Percentiles rank a stretch among this genome's conserved stretches.
phyloP scores from a whole-genome alignment of 2,329 filamentous ascomycete species.

The Cladorrhinum sp. region DNA sequence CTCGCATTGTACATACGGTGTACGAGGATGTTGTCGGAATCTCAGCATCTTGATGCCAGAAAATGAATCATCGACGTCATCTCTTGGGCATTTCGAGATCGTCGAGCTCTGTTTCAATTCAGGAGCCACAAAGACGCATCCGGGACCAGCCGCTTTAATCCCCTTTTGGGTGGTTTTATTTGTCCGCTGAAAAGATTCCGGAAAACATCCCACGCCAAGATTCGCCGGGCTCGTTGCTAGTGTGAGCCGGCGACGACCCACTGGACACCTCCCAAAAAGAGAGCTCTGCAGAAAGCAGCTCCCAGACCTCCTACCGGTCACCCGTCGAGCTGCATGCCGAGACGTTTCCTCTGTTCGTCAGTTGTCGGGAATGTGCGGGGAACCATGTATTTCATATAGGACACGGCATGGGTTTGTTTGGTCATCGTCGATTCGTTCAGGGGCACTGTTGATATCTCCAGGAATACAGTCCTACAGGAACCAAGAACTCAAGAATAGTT shows the following conservation, averaged over 20 bases:
- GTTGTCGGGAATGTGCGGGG: constrained; percentile 3
- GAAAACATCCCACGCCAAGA: constrained; percentile 6
- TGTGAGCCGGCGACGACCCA: not conserved
- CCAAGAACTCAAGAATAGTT: too few relatives aligned
- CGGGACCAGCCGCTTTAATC: not conserved
- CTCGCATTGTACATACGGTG: too few relatives aligned
- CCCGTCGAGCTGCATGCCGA: not conserved
- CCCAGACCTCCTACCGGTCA: not conserved
- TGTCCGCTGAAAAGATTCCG: not conserved
- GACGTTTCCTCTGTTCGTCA: not conserved
- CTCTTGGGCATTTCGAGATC: not conserved
- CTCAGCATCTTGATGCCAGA: too few relatives aligned
- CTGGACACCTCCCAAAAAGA: not conserved
- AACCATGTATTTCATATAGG: not conserved
- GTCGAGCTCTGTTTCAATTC: not conserved
- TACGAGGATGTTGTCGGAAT: too few relatives aligned
- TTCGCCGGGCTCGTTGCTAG: constrained; percentile 5
- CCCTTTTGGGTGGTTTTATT: not conserved
- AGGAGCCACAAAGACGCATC: not conserved
- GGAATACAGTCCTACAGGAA: too few relatives aligned
- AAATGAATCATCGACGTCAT: not conserved
- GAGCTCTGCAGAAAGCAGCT: not conserved
- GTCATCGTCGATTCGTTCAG: not conserved
- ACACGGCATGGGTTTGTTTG: not conserved
- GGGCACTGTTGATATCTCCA: not conserved